Evolutionary conservation across 202 grass and related monocot species (phyloP), one percentile per base, ranked within the genome.

Genomic region (Setaria italica): DNA sequence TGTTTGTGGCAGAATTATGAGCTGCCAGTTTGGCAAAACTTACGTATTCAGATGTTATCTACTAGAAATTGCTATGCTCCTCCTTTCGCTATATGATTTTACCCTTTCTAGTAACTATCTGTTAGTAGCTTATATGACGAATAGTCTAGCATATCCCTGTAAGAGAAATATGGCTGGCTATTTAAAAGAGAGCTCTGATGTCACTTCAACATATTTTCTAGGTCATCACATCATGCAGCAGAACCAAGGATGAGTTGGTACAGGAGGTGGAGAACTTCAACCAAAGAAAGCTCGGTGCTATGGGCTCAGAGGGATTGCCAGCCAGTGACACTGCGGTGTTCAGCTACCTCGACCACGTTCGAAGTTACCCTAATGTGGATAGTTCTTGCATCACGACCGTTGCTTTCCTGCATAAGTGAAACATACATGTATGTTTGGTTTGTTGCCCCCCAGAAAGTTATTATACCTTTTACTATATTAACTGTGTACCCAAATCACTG

Each of bases 151-250:
- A 68, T n/a, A 82, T 39, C 29, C 51, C 7, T 62, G 35, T 62
- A 77, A n/a, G 14, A 48, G 19, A 39, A 84, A 17, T 74, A 82
- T 70, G 34, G 0, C 42, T 41, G 39, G 39, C 39, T 59, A 45
- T 59, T 41, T 16, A 42, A 43, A 73, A 66, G 51, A 8, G 5
- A 76, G 33, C 13, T 77, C 72, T 90, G 48, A 79, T 83, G 1
- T 70, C 56, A 63, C 56, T 56, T 46, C 6, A 0, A 11, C 41
- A 53, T 79, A 43, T 65, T 16, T 88, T 70, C 45, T 60, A 99
- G 97, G 88, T 96, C 45, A 92, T 96, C 73, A 96, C 92, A 55
- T 94, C 92, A 37, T 96, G 90, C 80, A 99, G 86, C 86, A 90
- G 87, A 66, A 96, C 86, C 47, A 99, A 92, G 78, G 97, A 96